These are phyloP conservation scores for Liquidambar formosana DNA, from an alignment of 164 flowering plant genomes.

Conservation along the genomic window DNA sequence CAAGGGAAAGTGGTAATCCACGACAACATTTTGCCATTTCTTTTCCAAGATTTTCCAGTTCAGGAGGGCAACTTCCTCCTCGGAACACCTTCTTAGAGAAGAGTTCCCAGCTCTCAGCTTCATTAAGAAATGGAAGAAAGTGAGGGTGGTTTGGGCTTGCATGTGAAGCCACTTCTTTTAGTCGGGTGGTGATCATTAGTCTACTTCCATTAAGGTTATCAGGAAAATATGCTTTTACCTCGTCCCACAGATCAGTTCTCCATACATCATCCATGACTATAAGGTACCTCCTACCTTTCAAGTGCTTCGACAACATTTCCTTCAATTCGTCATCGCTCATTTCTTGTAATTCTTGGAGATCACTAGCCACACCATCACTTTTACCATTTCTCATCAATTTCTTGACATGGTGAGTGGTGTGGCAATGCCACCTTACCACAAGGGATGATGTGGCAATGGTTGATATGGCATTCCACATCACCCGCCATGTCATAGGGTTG, in stretches of 20 bases:
- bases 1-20: conserved; percentile 19
- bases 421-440: too few species aligned
- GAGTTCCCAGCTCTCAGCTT: conserved; percentile 12
- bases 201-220: conserved; percentile 4
- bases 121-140: background rate
- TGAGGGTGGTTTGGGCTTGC: background rate
- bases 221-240: background rate
- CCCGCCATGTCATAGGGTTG: too few species aligned
- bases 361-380: background rate
- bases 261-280: conserved; percentile 26
- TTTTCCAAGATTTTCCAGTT: background rate
- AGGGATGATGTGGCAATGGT: too few species aligned
- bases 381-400: too few species aligned
- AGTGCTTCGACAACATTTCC: background rate
- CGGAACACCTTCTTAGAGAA: background rate
- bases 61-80: background rate
- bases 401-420: too few species aligned
- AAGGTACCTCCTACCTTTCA: conserved; percentile 7
- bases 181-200: conserved; percentile 13
- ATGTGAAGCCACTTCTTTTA: background rate
- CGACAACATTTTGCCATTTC: conserved; percentile 4
- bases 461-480: too few species aligned
- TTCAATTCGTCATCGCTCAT: background rate
- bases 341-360: too few species aligned
- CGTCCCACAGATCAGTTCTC: conserved; percentile 1